Conservation (phyloP, 306 rosid species). For the Casuarina cunninghamiana region DNA sequence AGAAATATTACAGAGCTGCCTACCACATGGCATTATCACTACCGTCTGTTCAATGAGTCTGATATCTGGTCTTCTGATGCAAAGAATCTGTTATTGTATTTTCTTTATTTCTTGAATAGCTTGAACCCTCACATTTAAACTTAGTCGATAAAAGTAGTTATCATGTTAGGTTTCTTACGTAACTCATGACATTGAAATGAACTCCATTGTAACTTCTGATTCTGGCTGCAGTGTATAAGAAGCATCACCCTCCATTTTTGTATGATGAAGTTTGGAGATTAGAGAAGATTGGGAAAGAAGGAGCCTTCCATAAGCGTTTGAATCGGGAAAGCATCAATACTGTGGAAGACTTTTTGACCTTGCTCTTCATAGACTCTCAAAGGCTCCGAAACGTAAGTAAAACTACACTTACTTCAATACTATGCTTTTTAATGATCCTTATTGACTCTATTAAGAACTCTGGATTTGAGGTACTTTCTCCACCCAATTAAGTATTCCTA, state of each 20-base stretch:
- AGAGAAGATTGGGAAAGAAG: conserved; percentile 96
- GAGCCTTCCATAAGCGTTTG: conserved; percentile 95
- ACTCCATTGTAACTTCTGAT: conserved; percentile 20
- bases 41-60: neutral
- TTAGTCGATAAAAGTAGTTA: neutral
- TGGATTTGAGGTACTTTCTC: neutral
- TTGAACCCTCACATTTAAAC: conserved; percentile 1
- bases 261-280: conserved; percentile 95
- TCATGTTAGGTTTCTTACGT: conserved; percentile 13
- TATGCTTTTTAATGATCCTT: neutral
- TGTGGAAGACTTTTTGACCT: conserved; percentile 84
- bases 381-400: conserved; percentile 79
- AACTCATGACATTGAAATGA: conserved; percentile 12
- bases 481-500: neutral
- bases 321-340: conserved; percentile 62
- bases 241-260: conserved; percentile 94
- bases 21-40: neutral
- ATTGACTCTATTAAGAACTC: neutral
- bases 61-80: conserved; percentile 13
- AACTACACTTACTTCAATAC: conserved; percentile 19
- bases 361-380: conserved; percentile 67
- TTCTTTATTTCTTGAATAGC: conserved; percentile 5
- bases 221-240: conserved; percentile 79
- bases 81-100: conserved; percentile 17
- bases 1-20: neutral